These are phyloP conservation scores for Kandelia obovata DNA, from an alignment of 345 rosid species.

Conservation along the genomic window DNA sequence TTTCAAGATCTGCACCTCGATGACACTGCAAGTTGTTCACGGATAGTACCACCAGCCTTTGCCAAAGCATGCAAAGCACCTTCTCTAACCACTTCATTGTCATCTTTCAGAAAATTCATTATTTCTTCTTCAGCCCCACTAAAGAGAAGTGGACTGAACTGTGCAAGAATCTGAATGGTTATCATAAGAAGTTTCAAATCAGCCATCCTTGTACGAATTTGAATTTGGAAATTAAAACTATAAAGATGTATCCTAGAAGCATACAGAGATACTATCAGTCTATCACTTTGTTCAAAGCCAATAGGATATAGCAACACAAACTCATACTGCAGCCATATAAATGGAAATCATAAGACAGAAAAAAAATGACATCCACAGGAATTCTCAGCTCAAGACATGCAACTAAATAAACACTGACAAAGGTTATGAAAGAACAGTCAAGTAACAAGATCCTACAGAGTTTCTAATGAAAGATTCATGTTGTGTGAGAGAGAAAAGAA, in stretches of 20 bases:
- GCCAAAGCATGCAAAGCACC: constrained; percentile 91
- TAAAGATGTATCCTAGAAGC: neutral
- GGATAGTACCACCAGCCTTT: constrained; percentile 89
- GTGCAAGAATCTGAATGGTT: constrained; percentile 72
- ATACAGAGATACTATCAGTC: neutral
- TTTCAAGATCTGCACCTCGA: constrained; percentile 55
- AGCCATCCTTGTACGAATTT: neutral
- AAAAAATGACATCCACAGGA: neutral
- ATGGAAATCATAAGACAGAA: neutral
- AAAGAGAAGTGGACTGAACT: constrained; percentile 71
- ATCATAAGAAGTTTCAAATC: neutral
- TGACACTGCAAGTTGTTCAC: constrained; percentile 79
- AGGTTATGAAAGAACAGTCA: neutral
- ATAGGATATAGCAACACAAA: neutral
- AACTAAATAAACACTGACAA: neutral
- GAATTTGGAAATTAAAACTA: neutral
- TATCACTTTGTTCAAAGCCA: neutral
- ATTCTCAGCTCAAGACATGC: neutral
- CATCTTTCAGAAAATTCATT: constrained; percentile 73
- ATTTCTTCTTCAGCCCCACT: constrained; percentile 83
- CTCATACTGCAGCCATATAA: constrained; percentile 2
- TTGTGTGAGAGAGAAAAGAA: constrained; percentile 3
- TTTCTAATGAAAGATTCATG: neutral
- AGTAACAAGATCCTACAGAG: no score
- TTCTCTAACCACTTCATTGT: constrained; percentile 77